Conservation (phyloP, 768 basidiomycete genomes). For the Podaxis sp. region DNA sequence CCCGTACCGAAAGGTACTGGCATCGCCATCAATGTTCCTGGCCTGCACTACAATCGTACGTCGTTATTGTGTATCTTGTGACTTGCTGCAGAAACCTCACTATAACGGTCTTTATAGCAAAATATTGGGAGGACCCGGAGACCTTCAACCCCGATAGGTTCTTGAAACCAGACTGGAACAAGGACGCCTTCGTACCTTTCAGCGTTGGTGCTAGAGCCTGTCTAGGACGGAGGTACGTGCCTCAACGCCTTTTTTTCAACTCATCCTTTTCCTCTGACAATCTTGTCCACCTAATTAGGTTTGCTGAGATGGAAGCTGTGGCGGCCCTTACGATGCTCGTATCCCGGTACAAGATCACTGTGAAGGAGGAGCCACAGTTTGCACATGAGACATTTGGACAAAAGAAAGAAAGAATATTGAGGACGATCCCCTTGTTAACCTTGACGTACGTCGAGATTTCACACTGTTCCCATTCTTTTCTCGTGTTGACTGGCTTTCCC, state of each 20-base stretch:
- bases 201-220: constrained; percentile 40
- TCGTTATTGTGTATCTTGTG: constrained; percentile 9
- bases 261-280: not conserved
- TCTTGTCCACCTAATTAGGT: constrained; percentile 23
- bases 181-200: constrained; percentile 23
- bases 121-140: constrained; percentile 45
- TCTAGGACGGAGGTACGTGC: constrained; percentile 39
- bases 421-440: constrained; percentile 29
- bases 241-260: not conserved
- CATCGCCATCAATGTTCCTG: constrained; percentile 29
- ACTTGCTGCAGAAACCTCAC: constrained; percentile 11
- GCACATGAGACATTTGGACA: constrained; percentile 41
- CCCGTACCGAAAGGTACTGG: constrained; percentile 17
- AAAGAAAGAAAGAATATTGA: constrained; percentile 37
- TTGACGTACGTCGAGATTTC: constrained; percentile 22
- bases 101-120: constrained; percentile 26
- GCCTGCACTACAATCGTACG: constrained; percentile 40
- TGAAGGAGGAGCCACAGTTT: constrained; percentile 49
- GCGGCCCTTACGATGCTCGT: constrained; percentile 47
- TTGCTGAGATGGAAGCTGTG: constrained; percentile 45
- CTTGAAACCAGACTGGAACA: constrained; percentile 15
- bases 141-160: constrained; percentile 29
- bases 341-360: constrained; percentile 39
- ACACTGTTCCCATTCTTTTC: not conserved
- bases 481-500: not conserved